These are phyloP conservation scores for Takakia lepidozioides DNA, from an alignment of 225 moss, liverwort and hornwort species.

Conservation along the genomic window DNA sequence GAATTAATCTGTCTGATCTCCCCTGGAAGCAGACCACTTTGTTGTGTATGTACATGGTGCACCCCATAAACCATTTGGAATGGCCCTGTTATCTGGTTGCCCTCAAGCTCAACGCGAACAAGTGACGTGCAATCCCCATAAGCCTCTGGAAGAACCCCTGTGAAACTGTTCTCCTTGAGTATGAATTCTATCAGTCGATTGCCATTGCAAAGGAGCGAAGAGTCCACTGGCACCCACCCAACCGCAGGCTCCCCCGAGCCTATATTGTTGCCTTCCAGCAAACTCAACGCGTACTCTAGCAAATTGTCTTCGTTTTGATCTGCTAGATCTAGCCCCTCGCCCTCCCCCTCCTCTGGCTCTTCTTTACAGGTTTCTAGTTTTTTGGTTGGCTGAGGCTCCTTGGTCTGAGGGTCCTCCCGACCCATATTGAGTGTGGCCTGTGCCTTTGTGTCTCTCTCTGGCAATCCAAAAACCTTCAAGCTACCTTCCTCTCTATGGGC, in stretches of 20 bases:
- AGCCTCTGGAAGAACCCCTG: constrained; percentile 46
- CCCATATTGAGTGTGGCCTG: too few relatives aligned
- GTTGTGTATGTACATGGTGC: constrained; percentile 45
- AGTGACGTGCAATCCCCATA: constrained; percentile 60
- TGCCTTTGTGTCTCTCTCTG: too few relatives aligned
- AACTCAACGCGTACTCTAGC: constrained; percentile 46
- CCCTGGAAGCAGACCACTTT: constrained; percentile 49
- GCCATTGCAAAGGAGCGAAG: constrained; percentile 45
- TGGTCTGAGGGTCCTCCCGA: too few relatives aligned
- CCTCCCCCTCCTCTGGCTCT: not conserved
- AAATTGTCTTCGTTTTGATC: constrained; percentile 39
- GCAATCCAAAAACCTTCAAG: too few relatives aligned
- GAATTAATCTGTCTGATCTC: constrained; percentile 39
- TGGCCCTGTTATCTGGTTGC: constrained; percentile 42
- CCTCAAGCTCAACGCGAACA: constrained; percentile 49
- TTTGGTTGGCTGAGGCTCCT: too few relatives aligned
- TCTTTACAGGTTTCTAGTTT: constrained; percentile 28
- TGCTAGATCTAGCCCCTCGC: constrained; percentile 30
- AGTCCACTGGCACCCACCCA: constrained; percentile 50
- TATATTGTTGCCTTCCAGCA: constrained; percentile 36
- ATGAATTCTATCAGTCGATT: constrained; percentile 39
- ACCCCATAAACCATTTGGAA: constrained; percentile 58
- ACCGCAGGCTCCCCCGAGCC: constrained; percentile 22
- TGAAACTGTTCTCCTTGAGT: constrained; percentile 59
- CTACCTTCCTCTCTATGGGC: too few relatives aligned